Conservation (phyloP, 129 eudicot genomes). For the Chrysanthemum makinoi region DNA sequence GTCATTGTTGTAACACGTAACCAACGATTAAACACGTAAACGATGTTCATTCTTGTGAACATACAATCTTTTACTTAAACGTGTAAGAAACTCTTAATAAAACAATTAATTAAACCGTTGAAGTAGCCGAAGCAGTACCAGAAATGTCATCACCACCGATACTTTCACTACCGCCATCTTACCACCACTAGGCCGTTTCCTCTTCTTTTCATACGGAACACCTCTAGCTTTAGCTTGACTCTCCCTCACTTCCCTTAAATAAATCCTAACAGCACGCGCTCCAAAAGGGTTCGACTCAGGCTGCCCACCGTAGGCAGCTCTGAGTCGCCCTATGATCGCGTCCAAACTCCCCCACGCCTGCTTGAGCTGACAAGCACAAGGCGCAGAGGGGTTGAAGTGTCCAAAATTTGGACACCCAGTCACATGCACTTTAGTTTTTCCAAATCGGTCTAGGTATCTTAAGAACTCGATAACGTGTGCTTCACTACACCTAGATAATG, state of each 20-base stretch:
- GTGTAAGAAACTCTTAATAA: neutral
- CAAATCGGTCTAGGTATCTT: constrained; percentile 69
- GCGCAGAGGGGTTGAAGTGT: constrained; percentile 62
- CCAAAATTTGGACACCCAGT: constrained; percentile 60
- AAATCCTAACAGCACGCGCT: constrained; percentile 65
- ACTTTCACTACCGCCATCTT: constrained; percentile 1
- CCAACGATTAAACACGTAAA: no score
- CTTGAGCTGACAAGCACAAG: constrained; percentile 55
- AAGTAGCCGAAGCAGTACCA: constrained; percentile 23
- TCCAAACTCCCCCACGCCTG: constrained; percentile 81
- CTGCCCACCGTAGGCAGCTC: constrained; percentile 65
- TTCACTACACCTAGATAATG: constrained; percentile 57
- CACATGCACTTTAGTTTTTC: constrained; percentile 70
- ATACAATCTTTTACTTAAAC: no score
- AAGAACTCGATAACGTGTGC: constrained; percentile 75
- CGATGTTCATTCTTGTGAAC: no score
- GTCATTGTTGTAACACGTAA: no score
- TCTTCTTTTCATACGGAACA: constrained; percentile 68
- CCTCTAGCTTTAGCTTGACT: constrained; percentile 74
- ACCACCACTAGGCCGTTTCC: constrained; percentile 39
- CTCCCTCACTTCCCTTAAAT: constrained; percentile 64
- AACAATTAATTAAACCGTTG: constrained; percentile 2
- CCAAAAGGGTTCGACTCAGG: constrained; percentile 72
- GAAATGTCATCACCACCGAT: constrained; percentile 14
- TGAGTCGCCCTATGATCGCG: constrained; percentile 64